A percentile compares a stretch with the other conserved stretches of the same genome.
Evolutionary conservation across 2,329 filamentous ascomycete genomes (phyloP).

Genomic region (Neonectria faginata): DNA sequence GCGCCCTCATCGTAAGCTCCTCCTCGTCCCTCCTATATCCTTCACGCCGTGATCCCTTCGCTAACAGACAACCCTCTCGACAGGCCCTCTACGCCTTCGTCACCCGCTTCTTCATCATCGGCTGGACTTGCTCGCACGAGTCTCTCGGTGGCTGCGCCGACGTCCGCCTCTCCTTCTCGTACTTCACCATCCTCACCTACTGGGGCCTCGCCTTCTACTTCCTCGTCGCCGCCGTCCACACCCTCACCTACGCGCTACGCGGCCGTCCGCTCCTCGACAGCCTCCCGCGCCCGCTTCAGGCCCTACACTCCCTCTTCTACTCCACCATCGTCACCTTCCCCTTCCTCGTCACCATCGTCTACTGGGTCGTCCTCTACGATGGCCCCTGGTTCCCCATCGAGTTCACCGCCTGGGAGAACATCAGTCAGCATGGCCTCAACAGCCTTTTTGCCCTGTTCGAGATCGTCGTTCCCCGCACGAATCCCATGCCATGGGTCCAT

Average conservation of each 20-base stretch:
- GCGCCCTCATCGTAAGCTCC: slow-evolving; percentile 66
- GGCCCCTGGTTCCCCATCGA: slow-evolving; percentile 61
- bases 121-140: slow-evolving; percentile 69
- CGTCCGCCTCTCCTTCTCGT: slow-evolving; percentile 75
- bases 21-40: not conserved
- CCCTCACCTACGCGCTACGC: slow-evolving; percentile 70
- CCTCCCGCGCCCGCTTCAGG: slow-evolving; percentile 71
- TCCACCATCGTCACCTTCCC: slow-evolving; percentile 72
- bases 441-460: slow-evolving; percentile 80
- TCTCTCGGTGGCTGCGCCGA: slow-evolving; percentile 55
- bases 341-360: slow-evolving; percentile 77
- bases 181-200: slow-evolving; percentile 85
- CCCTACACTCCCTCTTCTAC: slow-evolving; percentile 74
- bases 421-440: slow-evolving; percentile 82
- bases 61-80: not conserved
- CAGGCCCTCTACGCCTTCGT: slow-evolving; percentile 76
- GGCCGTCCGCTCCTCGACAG: slow-evolving; percentile 67
- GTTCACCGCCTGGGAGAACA: slow-evolving; percentile 73
- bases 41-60: not conserved
- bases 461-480: slow-evolving; percentile 74
- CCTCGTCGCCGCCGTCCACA: slow-evolving; percentile 75
- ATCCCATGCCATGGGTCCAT: slow-evolving; percentile 70
- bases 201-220: slow-evolving; percentile 88
- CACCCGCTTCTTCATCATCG: slow-evolving; percentile 76
- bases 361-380: slow-evolving; percentile 72